Base-by-base conservation (phyloP, 2,329 filamentous ascomycete species). In the Pseudogymnoascus destructans region DNA sequence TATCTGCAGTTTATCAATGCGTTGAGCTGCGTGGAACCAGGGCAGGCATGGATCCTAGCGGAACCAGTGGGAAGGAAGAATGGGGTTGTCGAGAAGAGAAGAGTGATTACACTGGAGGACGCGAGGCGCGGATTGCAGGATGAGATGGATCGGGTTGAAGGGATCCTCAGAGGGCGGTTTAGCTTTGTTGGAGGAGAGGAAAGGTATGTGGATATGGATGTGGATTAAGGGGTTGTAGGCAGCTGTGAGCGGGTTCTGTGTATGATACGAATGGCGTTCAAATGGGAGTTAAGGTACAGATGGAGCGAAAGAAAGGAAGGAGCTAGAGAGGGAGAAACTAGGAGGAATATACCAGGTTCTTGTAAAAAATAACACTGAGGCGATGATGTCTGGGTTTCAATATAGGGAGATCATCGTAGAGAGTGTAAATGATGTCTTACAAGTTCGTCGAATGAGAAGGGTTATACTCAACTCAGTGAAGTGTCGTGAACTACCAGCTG, bases 1-100 rank as follows among this genome's bases (percentile, higher is more conserved):
- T 93, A 95, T 66, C 75, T 97, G n/a, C 79, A 90, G 61, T 79
- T 98, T 46, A 95, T 98, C 74, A 98, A 98, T 69, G 85, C 89
- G 0, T 76, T 98, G 61, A 89, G 87, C 63, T 95, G 89, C 63
- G 89, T 96, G 38, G 83, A 87, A 55, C 82, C 79, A 64, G 82
- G 88, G 62, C 87, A 95, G 66, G 86, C 85, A 1, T 98, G 95
- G 80, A 81, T 95, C 69, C 83, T 80, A 55, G 71, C 75, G n/a
- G 74, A 79, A 64, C 72, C 76, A 58, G 56, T 70, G 66, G 70
- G 69, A 68, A 72, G 42, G 58, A 64, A 63, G 64, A 65, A 58
- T 62, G 64, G 64, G 71, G 66, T 65, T 66, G 61, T 71, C 61
- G 64, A 71, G 11, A 86, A 85, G 74, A 82, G 91, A 61, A 85